phyloP scores from a whole-genome alignment of 1,284 basidiomycete genomes.

The Ustilago xerochloae region DNA sequence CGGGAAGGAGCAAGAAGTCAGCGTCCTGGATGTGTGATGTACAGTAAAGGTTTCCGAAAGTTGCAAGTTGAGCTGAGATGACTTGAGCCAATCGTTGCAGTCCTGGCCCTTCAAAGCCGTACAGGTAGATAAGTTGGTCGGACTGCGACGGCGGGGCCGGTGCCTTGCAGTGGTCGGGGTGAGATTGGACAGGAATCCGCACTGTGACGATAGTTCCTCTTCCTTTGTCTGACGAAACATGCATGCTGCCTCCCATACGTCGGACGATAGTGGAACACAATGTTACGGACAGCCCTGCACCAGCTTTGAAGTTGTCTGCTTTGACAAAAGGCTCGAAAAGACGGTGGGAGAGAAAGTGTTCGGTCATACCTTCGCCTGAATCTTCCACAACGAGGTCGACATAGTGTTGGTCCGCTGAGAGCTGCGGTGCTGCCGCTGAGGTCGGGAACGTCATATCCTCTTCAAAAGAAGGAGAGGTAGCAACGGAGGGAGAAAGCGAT shows the following conservation, averaged over 20 bases:
- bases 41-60: constrained; percentile 54
- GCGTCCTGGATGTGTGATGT: constrained; percentile 46
- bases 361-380: constrained; percentile 54
- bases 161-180: constrained; percentile 16
- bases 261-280: constrained; percentile 44
- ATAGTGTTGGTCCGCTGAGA: constrained; percentile 10
- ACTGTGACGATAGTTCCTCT: constrained; percentile 52
- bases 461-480: constrained; percentile 5
- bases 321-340: constrained; percentile 56
- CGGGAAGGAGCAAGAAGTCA: constrained; percentile 50
- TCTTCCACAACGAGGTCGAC: constrained; percentile 51
- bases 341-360: constrained; percentile 46
- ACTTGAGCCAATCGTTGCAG: constrained; percentile 47
- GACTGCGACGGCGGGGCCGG: constrained; percentile 20
- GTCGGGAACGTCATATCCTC: constrained; percentile 8
- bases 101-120: constrained; percentile 49
- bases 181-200: constrained; percentile 39
- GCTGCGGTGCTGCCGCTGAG: neutral
- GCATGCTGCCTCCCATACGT: constrained; percentile 51
- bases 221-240: constrained; percentile 47
- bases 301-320: constrained; percentile 47
- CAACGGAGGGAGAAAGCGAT: constrained; percentile 33
- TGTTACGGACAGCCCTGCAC: constrained; percentile 44
- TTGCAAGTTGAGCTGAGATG: constrained; percentile 52
- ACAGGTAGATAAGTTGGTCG: constrained; percentile 51